A percentile compares a stretch with the other conserved stretches of the same genome.
Conservation (phyloP, 257 asterid species). For the Ilex asprella region DNA sequence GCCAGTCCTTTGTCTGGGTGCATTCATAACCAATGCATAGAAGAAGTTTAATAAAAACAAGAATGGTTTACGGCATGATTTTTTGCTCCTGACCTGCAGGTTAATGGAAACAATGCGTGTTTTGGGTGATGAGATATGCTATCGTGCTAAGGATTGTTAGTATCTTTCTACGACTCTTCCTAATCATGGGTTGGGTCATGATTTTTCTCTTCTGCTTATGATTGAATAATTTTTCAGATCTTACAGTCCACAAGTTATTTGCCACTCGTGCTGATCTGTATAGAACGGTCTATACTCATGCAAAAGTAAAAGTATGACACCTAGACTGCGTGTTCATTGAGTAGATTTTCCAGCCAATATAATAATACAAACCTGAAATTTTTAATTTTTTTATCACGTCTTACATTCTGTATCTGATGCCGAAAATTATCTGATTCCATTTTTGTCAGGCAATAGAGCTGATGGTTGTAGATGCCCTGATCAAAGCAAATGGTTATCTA, state of each 20-base stretch:
- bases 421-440: not conserved
- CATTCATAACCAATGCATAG: not conserved
- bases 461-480: conserved; percentile 85
- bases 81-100: conserved; percentile 31
- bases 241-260: conserved; percentile 79
- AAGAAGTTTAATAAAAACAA: not conserved
- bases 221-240: conserved; percentile 46
- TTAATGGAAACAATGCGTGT: conserved; percentile 92
- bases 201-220: conserved; percentile 10
- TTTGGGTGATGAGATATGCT: conserved; percentile 89
- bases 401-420: not conserved
- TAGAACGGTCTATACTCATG: conserved; percentile 86
- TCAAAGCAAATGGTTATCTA: conserved; percentile 68
- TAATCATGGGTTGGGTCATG: conserved; percentile 7
- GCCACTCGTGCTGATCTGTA: conserved; percentile 85
- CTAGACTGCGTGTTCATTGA: not conserved
- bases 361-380: not conserved
- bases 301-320: conserved; percentile 77
- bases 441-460: conserved; percentile 73
- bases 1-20: not conserved
- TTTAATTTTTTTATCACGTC: conserved; percentile 1
- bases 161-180: conserved; percentile 4
- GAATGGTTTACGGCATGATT: conserved; percentile 2
- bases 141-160: conserved; percentile 83
- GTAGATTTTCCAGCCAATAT: not conserved